Base-by-base conservation (phyloP, 2,329 filamentous ascomycete genomes). In the Cladosporium sp. region DNA sequence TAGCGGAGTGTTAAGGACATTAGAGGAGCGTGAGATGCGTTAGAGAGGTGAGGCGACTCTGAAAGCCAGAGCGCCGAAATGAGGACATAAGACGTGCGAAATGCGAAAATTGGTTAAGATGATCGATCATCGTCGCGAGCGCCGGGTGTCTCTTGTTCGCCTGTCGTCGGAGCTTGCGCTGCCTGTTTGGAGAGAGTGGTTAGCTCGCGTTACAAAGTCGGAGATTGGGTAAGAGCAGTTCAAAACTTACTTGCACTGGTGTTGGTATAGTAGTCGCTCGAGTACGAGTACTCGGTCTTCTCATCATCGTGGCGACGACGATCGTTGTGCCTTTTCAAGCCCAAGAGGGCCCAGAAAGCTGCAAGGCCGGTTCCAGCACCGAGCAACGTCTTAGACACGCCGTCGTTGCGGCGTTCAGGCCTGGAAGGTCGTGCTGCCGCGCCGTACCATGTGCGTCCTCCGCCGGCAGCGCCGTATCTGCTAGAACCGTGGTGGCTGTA, bases 401-500 rank as follows among this genome's bases (percentile, higher is more conserved):
- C 71, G 25, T 71, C 59, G 1, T 69, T 65, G 28, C 72, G 67
- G 24, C 65, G 66, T 57, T 72, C 69, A 72, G 66, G 56, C 52
- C 13, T 64, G 49, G 51, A 55, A 50, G 66, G 71, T 32, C 71
- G 49, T 36, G 66, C 65, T 34, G 52, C 52, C 13, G 74, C 69
- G 48, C 78, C 77, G 57, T 79, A 78, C 78, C 78, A 80, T 20
- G 67, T 72, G 28, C 76, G 78, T 63, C 79, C 75, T 36, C 62
- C 66, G 44, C 60, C 62, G 7, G 28, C 32, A 35, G 34, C 48
- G 19, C 48, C 24, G 39, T 55, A 22, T 19, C 52, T 45, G 25
- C 79, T 75, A 52, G 77, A 73, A 65, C 83, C 80, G 62, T 78
- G 75, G 55, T 83, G 80, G 60, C 84, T 81, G 63, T 82, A 82